Evolutionary conservation across 2,329 filamentous ascomycete species (phyloP).

Genomic region (Curvularia sp.): DNA sequence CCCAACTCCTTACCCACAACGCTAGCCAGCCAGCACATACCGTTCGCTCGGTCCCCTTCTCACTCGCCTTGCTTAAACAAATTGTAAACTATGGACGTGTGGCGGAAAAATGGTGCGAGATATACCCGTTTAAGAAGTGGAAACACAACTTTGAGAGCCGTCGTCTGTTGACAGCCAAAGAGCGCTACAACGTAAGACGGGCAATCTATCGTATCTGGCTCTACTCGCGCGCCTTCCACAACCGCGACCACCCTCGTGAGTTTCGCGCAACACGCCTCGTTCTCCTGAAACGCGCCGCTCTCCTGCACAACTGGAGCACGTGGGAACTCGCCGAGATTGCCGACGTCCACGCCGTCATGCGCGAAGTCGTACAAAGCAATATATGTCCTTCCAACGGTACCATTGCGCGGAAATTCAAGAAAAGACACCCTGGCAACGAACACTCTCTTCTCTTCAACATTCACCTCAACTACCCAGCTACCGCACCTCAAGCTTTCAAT

Average conservation of each 20-base stretch:
- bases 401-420: conserved; percentile 65
- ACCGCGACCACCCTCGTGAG: conserved; percentile 58
- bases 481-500: conserved; percentile 43
- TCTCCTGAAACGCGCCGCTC: conserved; percentile 60
- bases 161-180: conserved; percentile 59
- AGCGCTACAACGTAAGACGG: conserved; percentile 61
- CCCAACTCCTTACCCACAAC: conserved; percentile 68
- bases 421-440: conserved; percentile 60
- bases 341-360: conserved; percentile 63
- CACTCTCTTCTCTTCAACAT: conserved; percentile 62
- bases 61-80: conserved; percentile 63
- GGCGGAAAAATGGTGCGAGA: conserved; percentile 65
- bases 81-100: conserved; percentile 62
- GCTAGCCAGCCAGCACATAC: conserved; percentile 65
- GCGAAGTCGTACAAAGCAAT: conserved; percentile 63
- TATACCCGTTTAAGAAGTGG: conserved; percentile 71
- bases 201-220: conserved; percentile 69
- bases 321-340: conserved; percentile 65
- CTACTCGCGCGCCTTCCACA: conserved; percentile 66
- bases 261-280: conserved; percentile 57
- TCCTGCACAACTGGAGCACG: conserved; percentile 67
- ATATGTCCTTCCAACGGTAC: conserved; percentile 69
- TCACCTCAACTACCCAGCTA: conserved; percentile 59
- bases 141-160: conserved; percentile 63
- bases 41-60: conserved; percentile 61